phyloP scores from a whole-genome alignment of 345 rosid species.

The Crucihimalaya himalaica region DNA sequence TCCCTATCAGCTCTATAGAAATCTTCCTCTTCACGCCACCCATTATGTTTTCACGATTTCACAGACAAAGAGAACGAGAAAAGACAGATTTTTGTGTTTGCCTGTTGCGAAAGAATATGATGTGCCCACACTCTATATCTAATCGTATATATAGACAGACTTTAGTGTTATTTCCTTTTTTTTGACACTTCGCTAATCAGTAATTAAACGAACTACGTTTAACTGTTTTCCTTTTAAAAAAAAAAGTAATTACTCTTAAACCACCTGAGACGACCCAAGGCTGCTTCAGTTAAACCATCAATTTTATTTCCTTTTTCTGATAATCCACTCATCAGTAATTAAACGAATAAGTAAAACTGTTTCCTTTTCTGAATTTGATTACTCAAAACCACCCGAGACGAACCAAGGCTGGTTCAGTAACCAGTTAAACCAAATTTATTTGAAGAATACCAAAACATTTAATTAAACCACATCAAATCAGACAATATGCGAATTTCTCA shows the following conservation, averaged over 20 bases:
- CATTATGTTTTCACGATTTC: constrained; percentile 5
- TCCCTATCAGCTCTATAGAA: not conserved
- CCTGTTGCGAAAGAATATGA: not conserved
- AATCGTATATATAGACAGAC: not conserved
- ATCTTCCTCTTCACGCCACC: constrained; percentile 30
- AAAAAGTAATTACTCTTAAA: not conserved
- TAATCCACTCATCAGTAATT: not conserved
- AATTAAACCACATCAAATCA: not conserved
- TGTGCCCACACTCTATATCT: not conserved
- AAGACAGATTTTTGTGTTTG: not conserved
- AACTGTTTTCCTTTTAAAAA: not conserved
- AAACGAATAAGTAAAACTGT: not conserved
- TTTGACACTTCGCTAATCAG: not conserved
- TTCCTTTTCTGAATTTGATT: not conserved
- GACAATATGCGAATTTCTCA: not conserved
- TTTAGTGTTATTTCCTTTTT: constrained; percentile 17
- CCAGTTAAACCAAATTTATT: not conserved
- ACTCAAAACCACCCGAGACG: not conserved
- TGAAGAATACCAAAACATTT: not conserved
- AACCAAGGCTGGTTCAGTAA: not conserved
- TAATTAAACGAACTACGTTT: not conserved
- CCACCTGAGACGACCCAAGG: not conserved
- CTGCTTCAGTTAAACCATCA: not conserved
- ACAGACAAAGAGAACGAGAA: not conserved
- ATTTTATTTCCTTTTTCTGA: not conserved